These are phyloP conservation scores for Colletotrichum sp. DNA, from an alignment of 2,329 filamentous ascomycete genomes.

Conservation along the genomic window DNA sequence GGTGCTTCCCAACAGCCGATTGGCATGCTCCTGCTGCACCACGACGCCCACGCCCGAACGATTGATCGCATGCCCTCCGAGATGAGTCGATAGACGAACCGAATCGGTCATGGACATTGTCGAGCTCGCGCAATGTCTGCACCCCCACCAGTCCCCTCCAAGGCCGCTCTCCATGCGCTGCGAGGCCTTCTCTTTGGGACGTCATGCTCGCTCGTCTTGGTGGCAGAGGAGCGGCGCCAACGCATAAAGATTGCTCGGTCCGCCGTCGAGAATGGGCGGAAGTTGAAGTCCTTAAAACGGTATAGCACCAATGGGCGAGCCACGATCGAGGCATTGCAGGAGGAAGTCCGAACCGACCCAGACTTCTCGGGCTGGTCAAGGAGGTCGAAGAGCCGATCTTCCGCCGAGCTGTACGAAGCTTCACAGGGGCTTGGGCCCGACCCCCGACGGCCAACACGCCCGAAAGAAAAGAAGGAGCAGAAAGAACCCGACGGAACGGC, in stretches of 20 bases:
- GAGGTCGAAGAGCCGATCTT: not conserved
- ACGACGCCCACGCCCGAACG: not conserved
- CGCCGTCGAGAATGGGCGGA: constrained; percentile 58
- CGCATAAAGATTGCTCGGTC: constrained; percentile 55
- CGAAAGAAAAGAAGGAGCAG: not conserved
- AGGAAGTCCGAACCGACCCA: constrained; percentile 22
- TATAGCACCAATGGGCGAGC: constrained; percentile 27
- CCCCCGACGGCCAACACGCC: not conserved
- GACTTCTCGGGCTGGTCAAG: constrained; percentile 29
- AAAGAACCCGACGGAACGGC: not conserved
- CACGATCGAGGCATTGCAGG: constrained; percentile 25
- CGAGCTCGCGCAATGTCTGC: constrained; percentile 42
- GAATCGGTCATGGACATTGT: constrained; percentile 19
- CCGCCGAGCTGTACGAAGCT: not conserved
- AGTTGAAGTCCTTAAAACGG: constrained; percentile 45
- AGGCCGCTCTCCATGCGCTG: constrained; percentile 59
- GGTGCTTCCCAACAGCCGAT: not conserved
- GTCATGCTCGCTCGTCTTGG: constrained; percentile 58
- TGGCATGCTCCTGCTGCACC: not conserved
- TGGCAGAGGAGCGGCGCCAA: constrained; percentile 62
- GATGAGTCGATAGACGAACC: constrained; percentile 1
- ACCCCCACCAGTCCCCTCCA: constrained; percentile 56
- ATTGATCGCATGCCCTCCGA: not conserved
- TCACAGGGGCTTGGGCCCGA: not conserved
- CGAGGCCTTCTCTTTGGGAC: constrained; percentile 61